phyloP scores from a whole-genome alignment of 164 flowering plant species.

The Echeveria elegans region DNA sequence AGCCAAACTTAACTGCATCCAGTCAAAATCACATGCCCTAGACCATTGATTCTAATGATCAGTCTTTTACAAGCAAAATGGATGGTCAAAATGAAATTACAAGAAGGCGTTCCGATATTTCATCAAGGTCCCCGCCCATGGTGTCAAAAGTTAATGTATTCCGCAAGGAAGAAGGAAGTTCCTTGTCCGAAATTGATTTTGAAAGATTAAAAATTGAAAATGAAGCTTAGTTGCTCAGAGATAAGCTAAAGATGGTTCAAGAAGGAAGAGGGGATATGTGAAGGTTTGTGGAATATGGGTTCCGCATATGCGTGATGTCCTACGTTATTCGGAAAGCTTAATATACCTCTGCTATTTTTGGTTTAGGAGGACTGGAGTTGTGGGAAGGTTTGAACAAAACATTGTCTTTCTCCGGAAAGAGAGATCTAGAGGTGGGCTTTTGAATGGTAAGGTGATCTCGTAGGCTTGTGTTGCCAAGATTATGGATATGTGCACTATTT shows the following conservation, averaged over 20 bases:
- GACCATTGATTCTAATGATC: not conserved
- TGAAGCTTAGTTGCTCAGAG: slow-evolving; percentile 70
- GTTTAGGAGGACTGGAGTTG: too few species aligned
- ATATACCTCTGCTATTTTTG: too few species aligned
- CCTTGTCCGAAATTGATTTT: slow-evolving; percentile 56
- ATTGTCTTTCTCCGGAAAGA: slow-evolving; percentile 51
- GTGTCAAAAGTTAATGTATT: not conserved
- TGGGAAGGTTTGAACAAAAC: too few species aligned
- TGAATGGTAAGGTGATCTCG: slow-evolving; percentile 30
- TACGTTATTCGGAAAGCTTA: too few species aligned
- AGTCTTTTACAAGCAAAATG: not conserved
- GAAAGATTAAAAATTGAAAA: slow-evolving; percentile 65
- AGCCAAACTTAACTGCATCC: not conserved
- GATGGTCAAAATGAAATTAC: not conserved
- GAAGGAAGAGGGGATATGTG: slow-evolving; percentile 54
- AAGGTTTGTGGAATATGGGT: too few species aligned
- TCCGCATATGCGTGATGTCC: too few species aligned
- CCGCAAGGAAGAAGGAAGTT: slow-evolving; percentile 37
- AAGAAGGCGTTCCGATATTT: not conserved
- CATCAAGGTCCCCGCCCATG: not conserved
- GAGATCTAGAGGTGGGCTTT: slow-evolving; percentile 80
- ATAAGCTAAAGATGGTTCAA: slow-evolving; percentile 58
- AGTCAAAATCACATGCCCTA: not conserved
- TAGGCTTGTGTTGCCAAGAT: not conserved
- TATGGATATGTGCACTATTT: not conserved